Conservation (phyloP, 2,329 filamentous ascomycete genomes). For the Colletotrichum higginsianum region DNA sequence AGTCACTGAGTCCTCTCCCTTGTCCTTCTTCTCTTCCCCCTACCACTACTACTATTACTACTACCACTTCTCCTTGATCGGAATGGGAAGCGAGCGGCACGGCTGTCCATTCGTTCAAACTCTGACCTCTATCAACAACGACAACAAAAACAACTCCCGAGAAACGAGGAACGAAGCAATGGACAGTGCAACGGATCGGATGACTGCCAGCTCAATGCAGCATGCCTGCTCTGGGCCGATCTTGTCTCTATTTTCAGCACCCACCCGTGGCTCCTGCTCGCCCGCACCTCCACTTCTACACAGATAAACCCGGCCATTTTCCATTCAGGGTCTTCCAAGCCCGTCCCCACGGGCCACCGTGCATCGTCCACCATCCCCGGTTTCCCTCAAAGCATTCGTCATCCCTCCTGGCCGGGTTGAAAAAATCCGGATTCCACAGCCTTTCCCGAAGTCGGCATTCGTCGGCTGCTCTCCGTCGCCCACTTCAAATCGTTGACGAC, state of each 20-base stretch:
- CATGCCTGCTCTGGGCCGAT: slow-evolving; percentile 35
- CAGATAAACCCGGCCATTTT: slow-evolving; percentile 21
- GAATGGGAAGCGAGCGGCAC: slow-evolving; percentile 18
- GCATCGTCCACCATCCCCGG: not conserved
- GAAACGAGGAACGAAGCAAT: slow-evolving; percentile 4
- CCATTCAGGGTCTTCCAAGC: slow-evolving; percentile 38
- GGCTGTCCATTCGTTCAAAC: slow-evolving; percentile 4
- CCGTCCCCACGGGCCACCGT: slow-evolving; percentile 22
- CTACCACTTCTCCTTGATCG: not conserved
- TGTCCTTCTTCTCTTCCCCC: not conserved
- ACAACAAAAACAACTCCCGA: not conserved
- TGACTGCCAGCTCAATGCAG: slow-evolving; percentile 20
- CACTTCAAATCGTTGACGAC: not conserved
- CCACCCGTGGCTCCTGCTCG: slow-evolving; percentile 26
- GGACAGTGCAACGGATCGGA: not conserved
- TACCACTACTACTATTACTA: not conserved
- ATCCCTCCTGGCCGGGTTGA: slow-evolving; percentile 19
- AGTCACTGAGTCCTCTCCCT: slow-evolving; percentile 1
- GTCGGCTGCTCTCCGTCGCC: slow-evolving; percentile 18
- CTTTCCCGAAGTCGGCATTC: slow-evolving; percentile 28
- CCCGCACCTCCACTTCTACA: slow-evolving; percentile 26
- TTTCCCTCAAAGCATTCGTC: slow-evolving; percentile 29
- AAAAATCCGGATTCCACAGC: slow-evolving; percentile 36
- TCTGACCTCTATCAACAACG: not conserved
- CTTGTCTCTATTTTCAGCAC: slow-evolving; percentile 41